phyloP scores from a whole-genome alignment of 2,329 filamentous ascomycete genomes.

The Cladorrhinum sp. region DNA sequence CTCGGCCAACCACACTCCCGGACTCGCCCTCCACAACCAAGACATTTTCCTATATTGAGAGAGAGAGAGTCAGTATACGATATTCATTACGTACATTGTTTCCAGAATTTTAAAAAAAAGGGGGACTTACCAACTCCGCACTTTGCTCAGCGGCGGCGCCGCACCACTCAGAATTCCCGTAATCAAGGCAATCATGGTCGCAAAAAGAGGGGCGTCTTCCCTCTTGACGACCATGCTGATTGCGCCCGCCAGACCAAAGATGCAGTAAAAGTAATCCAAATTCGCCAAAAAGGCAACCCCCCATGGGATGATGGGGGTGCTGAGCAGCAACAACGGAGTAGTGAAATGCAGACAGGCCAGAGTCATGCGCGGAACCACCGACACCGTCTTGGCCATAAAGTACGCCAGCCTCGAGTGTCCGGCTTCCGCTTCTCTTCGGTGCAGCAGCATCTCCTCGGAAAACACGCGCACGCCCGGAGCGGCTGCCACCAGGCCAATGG shows the following conservation, averaged over 20 bases:
- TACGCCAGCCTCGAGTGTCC: slow-evolving; percentile 56
- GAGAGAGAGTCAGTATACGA: neutral
- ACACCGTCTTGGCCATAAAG: slow-evolving; percentile 54
- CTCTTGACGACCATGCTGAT: slow-evolving; percentile 53
- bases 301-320: slow-evolving; percentile 50
- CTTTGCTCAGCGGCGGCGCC: slow-evolving; percentile 47
- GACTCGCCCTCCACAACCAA: slow-evolving; percentile 54
- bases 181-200: slow-evolving; percentile 53
- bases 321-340: slow-evolving; percentile 47
- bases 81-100: neutral
- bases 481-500: slow-evolving; percentile 53
- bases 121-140: slow-evolving; percentile 42
- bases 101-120: neutral
- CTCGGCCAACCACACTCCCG: slow-evolving; percentile 56
- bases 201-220: slow-evolving; percentile 56
- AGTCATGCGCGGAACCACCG: slow-evolving; percentile 49
- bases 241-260: slow-evolving; percentile 53
- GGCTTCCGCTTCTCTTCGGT: slow-evolving; percentile 53
- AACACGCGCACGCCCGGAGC: slow-evolving; percentile 56
- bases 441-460: slow-evolving; percentile 54
- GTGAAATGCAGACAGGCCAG: slow-evolving; percentile 55
- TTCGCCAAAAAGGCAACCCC: slow-evolving; percentile 48
- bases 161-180: slow-evolving; percentile 54
- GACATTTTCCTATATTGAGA: slow-evolving; percentile 36
- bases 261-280: slow-evolving; percentile 55